Evolutionary conservation across 2,329 filamentous ascomycete species (phyloP), one percentile per base, ranked within the genome.

Genomic region (Ceratocystis lukuohia): DNA sequence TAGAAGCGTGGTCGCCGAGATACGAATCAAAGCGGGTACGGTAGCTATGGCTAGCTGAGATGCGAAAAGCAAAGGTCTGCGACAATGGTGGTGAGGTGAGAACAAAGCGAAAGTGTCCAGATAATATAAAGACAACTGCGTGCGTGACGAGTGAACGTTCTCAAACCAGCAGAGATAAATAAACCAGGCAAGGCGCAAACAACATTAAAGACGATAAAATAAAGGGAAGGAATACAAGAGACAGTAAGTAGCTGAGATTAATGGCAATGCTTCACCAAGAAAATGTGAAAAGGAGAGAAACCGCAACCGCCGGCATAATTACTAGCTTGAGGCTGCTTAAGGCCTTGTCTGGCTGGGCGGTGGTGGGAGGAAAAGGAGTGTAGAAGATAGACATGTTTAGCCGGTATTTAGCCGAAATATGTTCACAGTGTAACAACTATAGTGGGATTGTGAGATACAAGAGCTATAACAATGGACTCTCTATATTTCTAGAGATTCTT

Each of bases 221-320:
- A 20, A n/a, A 37, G 28, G 20, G 4, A 59, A 59, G 33, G 15
- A 59, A 59, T n/a, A 59, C 7, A 56, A 22, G 33, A 33, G 33
- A 37, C 17, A 37, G 5, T 2, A 28, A 53, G 22, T 15, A 28
- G 22, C 22, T 15, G 20, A 53, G 48, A 53, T 25, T 53, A 10
- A 37, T n/a, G n/a, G 28, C 56, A 20, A 59, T n/a, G 56, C 56
- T 59, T 37, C 56, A 30, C 28, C 30, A 28, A 57, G 22, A 25
- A 28, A 15, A 15, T 41, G 37, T 12, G 37, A 41, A 41, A 41
- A 41, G 37, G 37, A 15, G 37, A 57, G 25, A 57, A 57, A n/a
- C 53, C 53, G 53, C 53, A 30, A 15, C 56, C 15, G 56, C 56
- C 56, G 56, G 56, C 56, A 20, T 59, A 20, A 59, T 59, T 37